phyloP scores from a whole-genome alignment of 208 protist species.

The Leishmania arabica region DNA sequence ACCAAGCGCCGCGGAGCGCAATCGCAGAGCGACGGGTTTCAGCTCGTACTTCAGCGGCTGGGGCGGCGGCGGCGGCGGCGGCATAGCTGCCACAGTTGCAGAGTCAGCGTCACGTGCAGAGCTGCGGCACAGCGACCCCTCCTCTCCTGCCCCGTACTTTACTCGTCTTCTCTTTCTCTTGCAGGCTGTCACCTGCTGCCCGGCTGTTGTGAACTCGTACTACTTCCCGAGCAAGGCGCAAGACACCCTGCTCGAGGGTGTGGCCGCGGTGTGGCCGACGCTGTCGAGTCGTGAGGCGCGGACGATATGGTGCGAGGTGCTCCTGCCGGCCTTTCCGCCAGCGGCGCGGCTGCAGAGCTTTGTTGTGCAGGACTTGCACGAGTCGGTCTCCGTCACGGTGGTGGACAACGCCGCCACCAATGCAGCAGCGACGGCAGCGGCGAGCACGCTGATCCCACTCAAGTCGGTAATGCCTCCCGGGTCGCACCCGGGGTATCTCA shows the following conservation, averaged over 20 bases:
- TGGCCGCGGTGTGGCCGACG: constrained; percentile 55
- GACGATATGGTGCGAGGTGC: constrained; percentile 36
- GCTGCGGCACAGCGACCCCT: neutral
- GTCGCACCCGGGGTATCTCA: constrained; percentile 54
- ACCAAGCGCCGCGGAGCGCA: neutral
- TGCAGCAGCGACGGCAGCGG: constrained; percentile 11
- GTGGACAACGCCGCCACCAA: neutral
- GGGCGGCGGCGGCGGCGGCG: neutral
- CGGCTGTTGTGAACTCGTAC: constrained; percentile 49
- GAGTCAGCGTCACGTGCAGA: neutral
- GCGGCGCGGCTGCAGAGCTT: constrained; percentile 32
- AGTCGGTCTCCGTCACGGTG: neutral
- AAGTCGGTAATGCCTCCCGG: constrained; percentile 44
- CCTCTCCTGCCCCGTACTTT: constrained; percentile 15
- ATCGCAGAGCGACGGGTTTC: constrained; percentile 3
- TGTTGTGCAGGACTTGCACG: constrained; percentile 29
- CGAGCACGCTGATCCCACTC: constrained; percentile 21
- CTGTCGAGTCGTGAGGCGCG: constrained; percentile 36
- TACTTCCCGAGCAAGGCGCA: constrained; percentile 76
- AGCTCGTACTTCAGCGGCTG: constrained; percentile 22
- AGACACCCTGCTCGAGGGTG: constrained; percentile 48
- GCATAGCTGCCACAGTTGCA: neutral
- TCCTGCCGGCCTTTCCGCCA: constrained; percentile 54
- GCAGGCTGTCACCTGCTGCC: constrained; percentile 21
- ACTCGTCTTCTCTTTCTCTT: constrained; percentile 25